Percentiles rank a stretch among this genome's conserved stretches.
Evolutionary conservation across 148 eudicot species (phyloP).

Genomic region (Polygonum aviculare): DNA sequence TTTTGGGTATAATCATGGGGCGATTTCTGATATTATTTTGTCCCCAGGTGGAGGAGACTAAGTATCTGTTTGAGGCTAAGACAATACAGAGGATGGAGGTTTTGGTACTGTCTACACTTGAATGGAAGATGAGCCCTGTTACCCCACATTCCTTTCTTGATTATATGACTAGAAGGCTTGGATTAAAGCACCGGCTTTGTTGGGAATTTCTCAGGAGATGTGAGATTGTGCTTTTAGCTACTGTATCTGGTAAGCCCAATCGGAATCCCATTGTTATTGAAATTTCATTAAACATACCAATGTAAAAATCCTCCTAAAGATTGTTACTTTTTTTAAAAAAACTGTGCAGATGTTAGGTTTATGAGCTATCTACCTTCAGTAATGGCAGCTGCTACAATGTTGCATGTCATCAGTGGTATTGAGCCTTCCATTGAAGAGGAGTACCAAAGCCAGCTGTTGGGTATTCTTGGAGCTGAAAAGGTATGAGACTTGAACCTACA

Average conservation of each 20-base stretch:
- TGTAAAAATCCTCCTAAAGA: conserved; percentile 38
- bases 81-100: conserved; percentile 82
- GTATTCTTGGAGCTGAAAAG: conserved; percentile 44
- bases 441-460: conserved; percentile 52
- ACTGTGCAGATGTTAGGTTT: conserved; percentile 56
- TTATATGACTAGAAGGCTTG: conserved; percentile 29
- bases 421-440: conserved; percentile 29
- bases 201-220: conserved; percentile 45
- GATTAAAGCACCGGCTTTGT: conserved; percentile 41
- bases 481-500: conserved; percentile 20
- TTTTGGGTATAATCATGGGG: neutral
- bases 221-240: conserved; percentile 38
- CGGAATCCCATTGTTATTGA: conserved; percentile 35
- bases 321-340: neutral
- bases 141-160: conserved; percentile 44
- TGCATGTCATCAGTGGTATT: conserved; percentile 53
- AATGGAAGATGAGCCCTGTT: conserved; percentile 83
- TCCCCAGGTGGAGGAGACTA: conserved; percentile 43
- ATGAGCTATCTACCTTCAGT: conserved; percentile 56
- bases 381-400: conserved; percentile 76
- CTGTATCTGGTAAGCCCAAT: conserved; percentile 46
- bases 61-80: conserved; percentile 60
- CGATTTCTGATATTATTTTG: neutral
- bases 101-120: conserved; percentile 56
- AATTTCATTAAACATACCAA: conserved; percentile 40